These are phyloP conservation scores for Monosporascus sp. DNA, from an alignment of 2,329 filamentous ascomycete species.

Conservation along the genomic window DNA sequence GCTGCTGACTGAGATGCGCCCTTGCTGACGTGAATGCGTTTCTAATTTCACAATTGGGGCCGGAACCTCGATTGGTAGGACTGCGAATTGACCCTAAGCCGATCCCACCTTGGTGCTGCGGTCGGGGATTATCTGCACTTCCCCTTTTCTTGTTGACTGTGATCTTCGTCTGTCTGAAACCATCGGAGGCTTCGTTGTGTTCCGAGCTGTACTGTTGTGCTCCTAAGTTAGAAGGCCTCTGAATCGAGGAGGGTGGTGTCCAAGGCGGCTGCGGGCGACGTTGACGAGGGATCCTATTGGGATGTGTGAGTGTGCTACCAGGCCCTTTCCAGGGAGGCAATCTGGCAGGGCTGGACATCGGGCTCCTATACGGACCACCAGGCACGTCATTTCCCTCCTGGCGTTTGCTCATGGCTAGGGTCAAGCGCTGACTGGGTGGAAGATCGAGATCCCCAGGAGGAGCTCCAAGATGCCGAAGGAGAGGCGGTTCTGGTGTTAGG, in stretches of 20 bases:
- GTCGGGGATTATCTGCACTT: conserved; percentile 4
- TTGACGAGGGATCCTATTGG: conserved; percentile 2
- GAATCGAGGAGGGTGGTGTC: conserved; percentile 25
- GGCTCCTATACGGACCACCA: conserved; percentile 20
- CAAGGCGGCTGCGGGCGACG: conserved; percentile 17
- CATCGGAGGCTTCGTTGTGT: conserved; percentile 1
- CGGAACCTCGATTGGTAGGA: neutral
- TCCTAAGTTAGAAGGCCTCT: conserved; percentile 2
- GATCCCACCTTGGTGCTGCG: neutral
- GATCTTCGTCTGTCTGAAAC: conserved; percentile 21
- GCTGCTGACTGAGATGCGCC: conserved; percentile 10
- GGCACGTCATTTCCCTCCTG: conserved; percentile 6
- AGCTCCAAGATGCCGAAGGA: conserved; percentile 21
- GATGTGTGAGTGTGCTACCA: neutral
- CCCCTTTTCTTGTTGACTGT: conserved; percentile 12
- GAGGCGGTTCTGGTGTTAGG: conserved; percentile 19
- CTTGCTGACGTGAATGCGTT: conserved; percentile 9
- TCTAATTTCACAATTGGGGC: conserved; percentile 1
- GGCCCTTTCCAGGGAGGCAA: neutral
- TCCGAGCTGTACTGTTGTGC: neutral
- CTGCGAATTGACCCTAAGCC: neutral
- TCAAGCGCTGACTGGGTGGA: conserved; percentile 11
- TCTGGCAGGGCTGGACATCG: conserved; percentile 16
- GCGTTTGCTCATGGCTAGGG: conserved; percentile 1
- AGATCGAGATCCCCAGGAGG: conserved; percentile 24